Evolutionary conservation across 768 basidiomycete genomes (phyloP).

Genomic region (Gelatoporia subvermispora): DNA sequence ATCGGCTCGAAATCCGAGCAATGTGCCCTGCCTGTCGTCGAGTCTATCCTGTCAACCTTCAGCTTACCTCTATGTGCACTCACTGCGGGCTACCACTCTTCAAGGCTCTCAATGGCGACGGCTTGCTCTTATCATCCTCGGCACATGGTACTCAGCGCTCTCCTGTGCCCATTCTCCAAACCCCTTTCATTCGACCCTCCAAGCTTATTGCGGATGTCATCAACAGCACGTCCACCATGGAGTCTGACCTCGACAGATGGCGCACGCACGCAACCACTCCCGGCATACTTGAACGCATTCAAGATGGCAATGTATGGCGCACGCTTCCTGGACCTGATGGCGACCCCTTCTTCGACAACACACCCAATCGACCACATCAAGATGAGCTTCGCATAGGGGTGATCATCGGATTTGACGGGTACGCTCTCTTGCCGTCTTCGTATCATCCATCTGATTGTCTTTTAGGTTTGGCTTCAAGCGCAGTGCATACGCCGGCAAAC

Average conservation of each 20-base stretch:
- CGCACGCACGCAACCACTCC: neutral
- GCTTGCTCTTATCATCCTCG: neutral
- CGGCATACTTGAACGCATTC: neutral
- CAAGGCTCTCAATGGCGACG: neutral
- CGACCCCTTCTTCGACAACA: constrained; percentile 5
- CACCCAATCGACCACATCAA: neutral
- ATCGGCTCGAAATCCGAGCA: neutral
- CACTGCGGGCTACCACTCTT: neutral
- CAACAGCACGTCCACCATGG: neutral
- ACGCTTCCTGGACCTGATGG: constrained; percentile 1
- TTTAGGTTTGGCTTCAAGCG: constrained; percentile 7
- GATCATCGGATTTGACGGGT: constrained; percentile 12
- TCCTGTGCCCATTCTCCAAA: neutral
- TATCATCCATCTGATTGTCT: neutral
- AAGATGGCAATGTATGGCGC: constrained; percentile 8
- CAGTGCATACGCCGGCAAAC: neutral
- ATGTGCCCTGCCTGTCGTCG: neutral
- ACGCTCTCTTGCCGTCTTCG: neutral
- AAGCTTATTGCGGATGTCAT: neutral
- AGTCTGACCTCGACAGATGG: neutral
- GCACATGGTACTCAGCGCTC: neutral
- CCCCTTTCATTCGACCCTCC: neutral
- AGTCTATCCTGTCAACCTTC: neutral
- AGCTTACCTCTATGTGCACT: neutral
- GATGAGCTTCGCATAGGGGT: constrained; percentile 9